Percentiles rank a stretch among this genome's conserved stretches.
Conservation (phyloP, 352 stramenopile species). For the Phytophthora chlamydospora region DNA sequence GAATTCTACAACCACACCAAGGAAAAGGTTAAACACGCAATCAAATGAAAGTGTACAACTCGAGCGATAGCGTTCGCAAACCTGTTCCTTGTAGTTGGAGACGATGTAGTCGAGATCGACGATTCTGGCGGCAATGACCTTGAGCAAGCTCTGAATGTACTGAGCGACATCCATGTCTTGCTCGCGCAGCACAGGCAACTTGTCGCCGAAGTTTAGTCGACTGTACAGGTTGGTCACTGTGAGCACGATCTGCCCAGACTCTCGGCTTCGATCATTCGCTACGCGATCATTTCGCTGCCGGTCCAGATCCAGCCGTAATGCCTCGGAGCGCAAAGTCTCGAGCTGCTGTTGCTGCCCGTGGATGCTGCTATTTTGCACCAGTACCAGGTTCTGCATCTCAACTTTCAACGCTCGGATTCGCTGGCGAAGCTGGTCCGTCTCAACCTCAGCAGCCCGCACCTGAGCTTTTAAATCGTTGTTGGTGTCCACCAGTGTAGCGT, state of each 20-base stretch:
- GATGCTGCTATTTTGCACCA: slow-evolving; percentile 88
- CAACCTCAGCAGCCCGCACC: slow-evolving; percentile 65
- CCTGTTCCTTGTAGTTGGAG: slow-evolving; percentile 68
- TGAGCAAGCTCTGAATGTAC: slow-evolving; percentile 79
- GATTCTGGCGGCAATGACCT: slow-evolving; percentile 83
- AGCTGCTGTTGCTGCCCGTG: slow-evolving; percentile 84
- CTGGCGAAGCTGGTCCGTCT: slow-evolving; percentile 81
- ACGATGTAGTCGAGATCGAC: slow-evolving; percentile 89
- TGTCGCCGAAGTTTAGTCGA: slow-evolving; percentile 77
- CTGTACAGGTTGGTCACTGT: slow-evolving; percentile 93
- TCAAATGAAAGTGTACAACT: background rate
- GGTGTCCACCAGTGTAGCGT: slow-evolving; percentile 86
- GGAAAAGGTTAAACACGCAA: background rate
- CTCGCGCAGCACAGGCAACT: slow-evolving; percentile 74
- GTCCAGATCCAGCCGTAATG: slow-evolving; percentile 84
- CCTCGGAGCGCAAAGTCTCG: slow-evolving; percentile 74
- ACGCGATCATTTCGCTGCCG: slow-evolving; percentile 75
- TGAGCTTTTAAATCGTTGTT: slow-evolving; percentile 89
- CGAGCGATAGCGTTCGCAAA: slow-evolving; percentile 9
- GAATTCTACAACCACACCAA: slow-evolving; percentile 18
- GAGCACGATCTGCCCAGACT: slow-evolving; percentile 91
- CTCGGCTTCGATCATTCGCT: slow-evolving; percentile 82
- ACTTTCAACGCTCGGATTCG: slow-evolving; percentile 79
- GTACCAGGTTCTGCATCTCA: slow-evolving; percentile 83
- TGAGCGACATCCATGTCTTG: slow-evolving; percentile 75